A percentile compares a stretch with the other conserved stretches of the same genome.
Conservation (phyloP, 2,329 filamentous ascomycete species). For the Curvularia eragrostidis region DNA sequence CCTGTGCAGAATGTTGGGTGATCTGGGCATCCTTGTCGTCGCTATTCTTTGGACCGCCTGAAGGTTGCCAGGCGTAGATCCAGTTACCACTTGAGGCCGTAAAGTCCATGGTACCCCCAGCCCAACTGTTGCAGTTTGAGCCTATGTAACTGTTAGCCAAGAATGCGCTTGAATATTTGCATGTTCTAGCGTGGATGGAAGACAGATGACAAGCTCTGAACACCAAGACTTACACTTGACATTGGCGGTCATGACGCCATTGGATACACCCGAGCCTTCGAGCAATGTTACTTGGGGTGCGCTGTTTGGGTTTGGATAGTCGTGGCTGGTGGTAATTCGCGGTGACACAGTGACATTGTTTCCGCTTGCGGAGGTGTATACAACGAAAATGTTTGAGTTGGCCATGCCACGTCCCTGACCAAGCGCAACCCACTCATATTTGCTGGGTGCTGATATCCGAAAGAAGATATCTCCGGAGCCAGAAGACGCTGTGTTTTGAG, state of each 20-base stretch:
- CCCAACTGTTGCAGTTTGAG: conserved; percentile 62
- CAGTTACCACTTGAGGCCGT: conserved; percentile 54
- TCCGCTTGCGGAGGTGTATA: conserved; percentile 61
- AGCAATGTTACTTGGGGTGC: conserved; percentile 57
- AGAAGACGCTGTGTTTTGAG: conserved; percentile 58
- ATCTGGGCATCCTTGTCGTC: conserved; percentile 55
- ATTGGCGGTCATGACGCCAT: conserved; percentile 63
- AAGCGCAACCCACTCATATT: conserved; percentile 62
- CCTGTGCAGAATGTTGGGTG: conserved; percentile 52
- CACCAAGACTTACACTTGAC: conserved; percentile 55
- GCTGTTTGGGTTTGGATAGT: conserved; percentile 52
- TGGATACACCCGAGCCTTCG: conserved; percentile 60
- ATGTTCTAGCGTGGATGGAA: not conserved
- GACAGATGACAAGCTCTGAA: not conserved
- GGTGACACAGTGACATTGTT: conserved; percentile 66
- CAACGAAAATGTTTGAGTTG: conserved; percentile 64
- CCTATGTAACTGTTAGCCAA: conserved; percentile 40
- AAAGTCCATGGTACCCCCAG: conserved; percentile 60
- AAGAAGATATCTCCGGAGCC: conserved; percentile 64
- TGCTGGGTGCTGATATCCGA: conserved; percentile 62
- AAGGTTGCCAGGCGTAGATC: conserved; percentile 58
- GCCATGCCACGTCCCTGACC: conserved; percentile 63
- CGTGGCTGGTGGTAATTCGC: conserved; percentile 55
- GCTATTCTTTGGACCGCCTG: conserved; percentile 57
- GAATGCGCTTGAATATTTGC: not conserved